phyloP scores from a whole-genome alignment of 2,329 filamentous ascomycete genomes.

The Aspergillus fructus region DNA sequence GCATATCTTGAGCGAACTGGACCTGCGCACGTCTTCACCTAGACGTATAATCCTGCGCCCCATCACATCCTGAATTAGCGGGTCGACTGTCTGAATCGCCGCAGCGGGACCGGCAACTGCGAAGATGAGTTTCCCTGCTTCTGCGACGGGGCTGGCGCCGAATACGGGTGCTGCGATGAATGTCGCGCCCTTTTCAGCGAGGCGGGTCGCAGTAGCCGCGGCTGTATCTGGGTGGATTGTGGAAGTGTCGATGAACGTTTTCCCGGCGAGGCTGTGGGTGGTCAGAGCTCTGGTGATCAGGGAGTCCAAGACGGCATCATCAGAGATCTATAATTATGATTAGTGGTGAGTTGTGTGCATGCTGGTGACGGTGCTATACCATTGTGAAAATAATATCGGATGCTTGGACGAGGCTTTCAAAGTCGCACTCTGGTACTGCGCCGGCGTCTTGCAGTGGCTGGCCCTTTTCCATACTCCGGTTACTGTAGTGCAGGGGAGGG shows the following conservation, averaged over 20 bases:
- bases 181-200: slow-evolving; percentile 30
- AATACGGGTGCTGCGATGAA: slow-evolving; percentile 53
- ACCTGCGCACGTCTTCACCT: slow-evolving; percentile 45
- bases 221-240: slow-evolving; percentile 52
- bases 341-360: neutral
- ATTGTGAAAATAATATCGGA: slow-evolving; percentile 5
- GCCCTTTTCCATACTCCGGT: neutral
- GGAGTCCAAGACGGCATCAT: neutral
- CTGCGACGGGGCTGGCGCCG: slow-evolving; percentile 52
- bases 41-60: slow-evolving; percentile 38
- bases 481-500: slow-evolving; percentile 38
- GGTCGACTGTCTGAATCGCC: slow-evolving; percentile 32
- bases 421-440: neutral
- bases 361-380: neutral
- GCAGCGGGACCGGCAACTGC: slow-evolving; percentile 46
- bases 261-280: slow-evolving; percentile 25
- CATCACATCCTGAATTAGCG: slow-evolving; percentile 41
- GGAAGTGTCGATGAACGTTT: slow-evolving; percentile 51
- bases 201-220: slow-evolving; percentile 22
- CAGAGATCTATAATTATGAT: neutral
- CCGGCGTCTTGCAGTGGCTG: neutral
- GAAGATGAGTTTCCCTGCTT: slow-evolving; percentile 48
- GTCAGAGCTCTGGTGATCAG: slow-evolving; percentile 39
- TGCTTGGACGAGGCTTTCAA: neutral
- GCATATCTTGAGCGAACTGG: slow-evolving; percentile 48